Evolutionary conservation across 305 asterid species (phyloP), one percentile per base, ranked within the genome.

Genomic region (Rubia balearica): DNA sequence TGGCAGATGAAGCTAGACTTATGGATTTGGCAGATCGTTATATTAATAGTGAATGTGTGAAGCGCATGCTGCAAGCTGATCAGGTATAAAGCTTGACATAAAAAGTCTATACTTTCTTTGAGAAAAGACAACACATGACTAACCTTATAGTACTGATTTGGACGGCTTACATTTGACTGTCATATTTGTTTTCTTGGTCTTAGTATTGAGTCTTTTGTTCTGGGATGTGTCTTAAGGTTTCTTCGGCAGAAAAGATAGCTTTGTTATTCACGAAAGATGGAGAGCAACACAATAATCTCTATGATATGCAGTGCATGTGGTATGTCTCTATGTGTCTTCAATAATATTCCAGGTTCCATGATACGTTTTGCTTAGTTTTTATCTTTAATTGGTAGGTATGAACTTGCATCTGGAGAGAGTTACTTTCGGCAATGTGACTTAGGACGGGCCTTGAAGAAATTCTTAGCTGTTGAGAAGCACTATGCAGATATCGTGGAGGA

Each of bases 231-330:
- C 63, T 82, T 67, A 83, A 95, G 99, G 96, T 92, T 80, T 75
- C 87, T 9, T 77, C 87, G 84, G 97, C 98, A 48, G 98, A 95
- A 80, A 91, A 95, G 81, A 95, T 93, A 17, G 98, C 99, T 60
- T 85, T 88, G 61, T 81, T 95, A 61, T 95, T 91, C 84, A 95
- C 97, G 19, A 95, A 92, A 89, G 99, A 95, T 70, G 99, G 99
- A 71, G 99, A 95, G 77, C 99, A 92, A 76, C 99, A 90, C 77
- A 92, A 87, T 79, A 95, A 85, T 77, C 97, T 95, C 75, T 89
- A 91, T 65, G 99, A 95, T 84, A 95, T 95, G 99, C 99, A 95
- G 83, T 95, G 99, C 98, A 95, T 95, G 98, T 95, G 99, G 99
- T 91, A 55, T 27, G 89, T 77, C 75, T 82, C 73, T 73, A 51